Base-by-base conservation (phyloP, 2,329 filamentous ascomycete species). In the Microcera coccophila region DNA sequence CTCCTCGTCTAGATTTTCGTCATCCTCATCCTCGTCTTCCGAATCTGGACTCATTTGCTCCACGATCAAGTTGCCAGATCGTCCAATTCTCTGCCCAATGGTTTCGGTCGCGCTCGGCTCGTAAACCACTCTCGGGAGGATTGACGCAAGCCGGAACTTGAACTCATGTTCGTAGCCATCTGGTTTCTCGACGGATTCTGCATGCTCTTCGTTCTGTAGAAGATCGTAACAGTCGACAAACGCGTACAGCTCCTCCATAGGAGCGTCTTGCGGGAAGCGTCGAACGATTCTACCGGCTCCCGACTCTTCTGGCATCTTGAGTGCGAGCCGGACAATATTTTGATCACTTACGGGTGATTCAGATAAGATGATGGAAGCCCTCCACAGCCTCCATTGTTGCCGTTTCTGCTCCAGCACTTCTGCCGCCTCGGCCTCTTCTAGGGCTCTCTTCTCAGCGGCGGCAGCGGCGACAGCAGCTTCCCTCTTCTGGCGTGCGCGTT, bases 141-240 rank as follows among this genome's bases (percentile, higher is more conserved):
- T 84, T 19, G 85, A 87, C 3, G 91, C 89, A 34, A 98, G 79
- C 43, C 79, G 79, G 66, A 98, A 98, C n/a, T 70, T 70, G 68
- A 93, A 98, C 54, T 82, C 73, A 63, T 97, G 90, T 52, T 82
- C 73, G 61, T 93, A 97, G 11, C 70, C 79, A 17, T 75, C 70
- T 0, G 89, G 88, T 54, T 80, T 66, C 26, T 53, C 50, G 21
- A 54, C 59, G 37, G 50, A 52, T 22, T 47, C 58, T 12, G 48
- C 39, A 19, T 41, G 53, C 15, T 63, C 64, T 17, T 60, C 64
- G 2, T 67, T 65, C 26, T 76, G 65, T 3, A 90, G 55, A 5
- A 85, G 55, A 39, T 88, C 82, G 62, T 90, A 84, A 67, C 91
- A 97, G 61, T 98, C 93, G 3, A 97, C 90, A 67, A 95, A 96